phyloP scores from a whole-genome alignment of 192 early-diverging fungal species.

The Gonapodya prolifera region DNA sequence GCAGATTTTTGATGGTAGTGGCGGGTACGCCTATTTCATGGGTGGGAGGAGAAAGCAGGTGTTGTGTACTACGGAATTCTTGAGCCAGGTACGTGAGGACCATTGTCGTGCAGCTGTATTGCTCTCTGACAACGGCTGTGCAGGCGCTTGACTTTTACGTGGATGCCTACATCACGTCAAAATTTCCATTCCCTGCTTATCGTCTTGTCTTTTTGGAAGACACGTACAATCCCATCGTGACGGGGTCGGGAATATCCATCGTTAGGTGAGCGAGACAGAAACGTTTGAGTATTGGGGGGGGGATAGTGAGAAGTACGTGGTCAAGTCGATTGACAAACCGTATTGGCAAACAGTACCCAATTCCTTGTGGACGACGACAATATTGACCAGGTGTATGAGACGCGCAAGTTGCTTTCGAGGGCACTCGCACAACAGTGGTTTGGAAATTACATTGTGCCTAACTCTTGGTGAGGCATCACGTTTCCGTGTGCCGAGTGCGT shows the following conservation, averaged over 20 bases:
- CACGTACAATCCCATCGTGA: conserved; percentile 42
- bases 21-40: conserved; percentile 58
- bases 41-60: conserved; percentile 51
- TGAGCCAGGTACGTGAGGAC: conserved; percentile 27
- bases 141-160: neutral
- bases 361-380: conserved; percentile 58
- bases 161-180: neutral
- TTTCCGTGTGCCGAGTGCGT: neutral
- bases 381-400: conserved; percentile 83
- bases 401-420: conserved; percentile 52
- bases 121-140: neutral
- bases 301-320: neutral
- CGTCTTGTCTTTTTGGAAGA: conserved; percentile 85
- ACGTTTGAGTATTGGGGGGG: neutral
- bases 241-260: conserved; percentile 73
- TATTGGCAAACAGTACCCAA: conserved; percentile 15
- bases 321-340: conserved; percentile 14
- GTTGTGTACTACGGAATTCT: conserved; percentile 44
- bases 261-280: conserved; percentile 26
- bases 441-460: conserved; percentile 60
- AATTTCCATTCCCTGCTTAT: conserved; percentile 5
- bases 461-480: conserved; percentile 15
- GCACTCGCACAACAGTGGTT: conserved; percentile 89
- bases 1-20: conserved; percentile 12
- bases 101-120: neutral